Evolutionary conservation across 2,329 filamentous ascomycete genomes (phyloP), one percentile per base, ranked within the genome.

Genomic region (Hymenotorrendiella dingleyae): DNA sequence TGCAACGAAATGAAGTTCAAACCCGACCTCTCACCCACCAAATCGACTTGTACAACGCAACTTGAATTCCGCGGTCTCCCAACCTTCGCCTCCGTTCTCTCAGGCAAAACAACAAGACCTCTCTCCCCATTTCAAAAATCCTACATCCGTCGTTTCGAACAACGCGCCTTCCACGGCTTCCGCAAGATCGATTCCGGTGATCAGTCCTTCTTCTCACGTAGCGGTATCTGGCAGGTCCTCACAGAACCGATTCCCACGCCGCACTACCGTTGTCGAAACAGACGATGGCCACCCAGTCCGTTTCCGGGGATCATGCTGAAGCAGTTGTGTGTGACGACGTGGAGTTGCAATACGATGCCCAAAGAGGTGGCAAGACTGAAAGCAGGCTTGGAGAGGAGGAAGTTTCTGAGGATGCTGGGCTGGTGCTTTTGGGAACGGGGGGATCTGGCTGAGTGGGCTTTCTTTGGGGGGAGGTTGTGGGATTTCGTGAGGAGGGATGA

Each of bases 341-440:
- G 20, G 19, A 19, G 17, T n/a, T 23, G 17, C 10, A 40, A 40
- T 28, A 23, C 37, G 23, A 19, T 40, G 17, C 28, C 37, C 3
- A 24, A 9, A 2, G 37, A 40, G 12, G 22, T 22, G 4, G 4
- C 10, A 14, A 14, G 24, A 5, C 20, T 40, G 5, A 12, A 21
- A 16, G 23, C 37, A 14, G 11, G n/a, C 5, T 4, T 22, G 29
- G 23, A 34, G 14, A 16, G 28, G 3, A 23, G 23, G 26, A 27
- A 23, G 34, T 16, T 30, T 14, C 11, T 43, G 26, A 22, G 40
- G 24, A 19, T 37, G n/a, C 19, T 43, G 2, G 39, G 34, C 3
- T 43, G 40, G 40, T 23, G 17, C 9, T 43, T 43, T 26, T 43
- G 40, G 40, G 26, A 24, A 4, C 8, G 23, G 9, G 20, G 19